Conservation (phyloP, 2,329 filamentous ascomycete species). For the Aphanoascus verrucosus region DNA sequence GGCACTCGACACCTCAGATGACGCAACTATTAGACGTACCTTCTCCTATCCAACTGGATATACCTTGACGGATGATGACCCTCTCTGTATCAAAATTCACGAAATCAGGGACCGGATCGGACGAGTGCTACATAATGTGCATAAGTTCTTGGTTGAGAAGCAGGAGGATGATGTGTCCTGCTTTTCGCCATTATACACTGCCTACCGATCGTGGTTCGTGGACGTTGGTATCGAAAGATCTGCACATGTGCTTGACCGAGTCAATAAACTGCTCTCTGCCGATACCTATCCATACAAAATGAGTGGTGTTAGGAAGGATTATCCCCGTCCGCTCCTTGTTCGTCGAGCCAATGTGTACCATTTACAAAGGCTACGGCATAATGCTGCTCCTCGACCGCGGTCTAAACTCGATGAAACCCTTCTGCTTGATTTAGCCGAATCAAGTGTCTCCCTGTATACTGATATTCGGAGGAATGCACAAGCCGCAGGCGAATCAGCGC, state of each 20-base stretch:
- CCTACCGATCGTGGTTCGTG: conserved; percentile 92
- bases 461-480: conserved; percentile 94
- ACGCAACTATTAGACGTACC: conserved; percentile 59
- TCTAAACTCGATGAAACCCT: conserved; percentile 81
- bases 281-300: conserved; percentile 92
- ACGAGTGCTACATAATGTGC: conserved; percentile 68
- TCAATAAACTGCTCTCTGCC: conserved; percentile 70
- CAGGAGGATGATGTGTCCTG: conserved; percentile 94
- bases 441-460: conserved; percentile 81
- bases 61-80: conserved; percentile 53
- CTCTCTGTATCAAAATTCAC: conserved; percentile 66
- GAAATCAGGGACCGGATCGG: conserved; percentile 70
- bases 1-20: conserved; percentile 47
- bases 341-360: conserved; percentile 92
- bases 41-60: conserved; percentile 88
- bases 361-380: conserved; percentile 85
- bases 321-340: conserved; percentile 83
- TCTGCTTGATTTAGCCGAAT: conserved; percentile 77
- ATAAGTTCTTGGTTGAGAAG: conserved; percentile 67
- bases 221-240: conserved; percentile 95
- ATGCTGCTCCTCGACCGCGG: conserved; percentile 75
- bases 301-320: conserved; percentile 80
- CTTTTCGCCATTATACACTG: conserved; percentile 84
- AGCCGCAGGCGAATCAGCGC: conserved; percentile 78
- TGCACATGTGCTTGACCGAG: conserved; percentile 80